Percentiles rank a stretch among this genome's conserved stretches.
Conservation (phyloP, 352 stramenopile genomes). For the Phytophthora kernoviae region DNA sequence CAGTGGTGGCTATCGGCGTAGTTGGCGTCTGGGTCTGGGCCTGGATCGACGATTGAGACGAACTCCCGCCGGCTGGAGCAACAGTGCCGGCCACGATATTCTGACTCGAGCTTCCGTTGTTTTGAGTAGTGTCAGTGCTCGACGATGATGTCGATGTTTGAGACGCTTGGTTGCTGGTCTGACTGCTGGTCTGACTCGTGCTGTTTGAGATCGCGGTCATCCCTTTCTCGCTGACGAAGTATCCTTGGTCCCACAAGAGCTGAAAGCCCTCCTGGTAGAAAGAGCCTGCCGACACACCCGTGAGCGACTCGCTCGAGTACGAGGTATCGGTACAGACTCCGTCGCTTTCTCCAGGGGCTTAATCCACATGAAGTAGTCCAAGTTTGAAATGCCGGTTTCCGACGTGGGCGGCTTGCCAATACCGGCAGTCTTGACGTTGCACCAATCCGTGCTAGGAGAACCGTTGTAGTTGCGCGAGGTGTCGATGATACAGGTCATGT, state of each 20-base stretch:
- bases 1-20: slow-evolving; percentile 8
- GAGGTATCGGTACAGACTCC: slow-evolving; percentile 50
- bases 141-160: slow-evolving; percentile 8
- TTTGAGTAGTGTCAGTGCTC: slow-evolving; percentile 1
- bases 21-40: slow-evolving; percentile 4
- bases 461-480: slow-evolving; percentile 66
- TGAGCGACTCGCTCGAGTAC: slow-evolving; percentile 33
- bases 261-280: slow-evolving; percentile 67
- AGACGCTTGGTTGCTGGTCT: slow-evolving; percentile 5
- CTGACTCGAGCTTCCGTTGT: slow-evolving; percentile 15
- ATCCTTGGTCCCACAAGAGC: slow-evolving; percentile 70
- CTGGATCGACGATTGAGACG: slow-evolving; percentile 10
- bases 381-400: slow-evolving; percentile 46
- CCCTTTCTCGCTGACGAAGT: slow-evolving; percentile 51
- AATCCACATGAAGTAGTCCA: slow-evolving; percentile 78
- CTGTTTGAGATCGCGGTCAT: slow-evolving; percentile 29
- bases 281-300: slow-evolving; percentile 46
- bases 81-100: slow-evolving; percentile 18
- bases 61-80: slow-evolving; percentile 13
- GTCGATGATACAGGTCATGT: slow-evolving; percentile 64
- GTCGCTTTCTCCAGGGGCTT: slow-evolving; percentile 74
- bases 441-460: slow-evolving; percentile 57
- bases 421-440: slow-evolving; percentile 63
- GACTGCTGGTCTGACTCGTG: slow-evolving; percentile 11
- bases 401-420: slow-evolving; percentile 58